These are phyloP conservation scores for Akanthomyces dipterigenus DNA, from an alignment of 2,329 filamentous ascomycete genomes.

Conservation along the genomic window DNA sequence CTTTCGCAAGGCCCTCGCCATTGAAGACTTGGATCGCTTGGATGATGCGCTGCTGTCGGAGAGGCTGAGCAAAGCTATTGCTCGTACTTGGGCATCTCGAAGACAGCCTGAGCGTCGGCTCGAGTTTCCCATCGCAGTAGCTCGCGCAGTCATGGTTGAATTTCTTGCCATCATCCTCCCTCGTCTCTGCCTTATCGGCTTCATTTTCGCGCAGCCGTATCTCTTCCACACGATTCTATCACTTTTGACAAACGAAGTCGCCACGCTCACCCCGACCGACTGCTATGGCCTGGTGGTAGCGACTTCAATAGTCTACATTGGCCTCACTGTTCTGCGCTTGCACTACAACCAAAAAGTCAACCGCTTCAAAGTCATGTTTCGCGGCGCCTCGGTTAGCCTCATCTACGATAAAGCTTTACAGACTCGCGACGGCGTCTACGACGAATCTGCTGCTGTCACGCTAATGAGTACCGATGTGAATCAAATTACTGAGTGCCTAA, in stretches of 20 bases:
- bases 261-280: not conserved
- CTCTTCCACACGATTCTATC: conserved; percentile 12
- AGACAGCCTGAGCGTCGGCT: conserved; percentile 6
- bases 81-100: conserved; percentile 11
- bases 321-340: conserved; percentile 14
- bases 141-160: not conserved
- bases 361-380: conserved; percentile 18
- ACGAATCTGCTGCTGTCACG: conserved; percentile 14
- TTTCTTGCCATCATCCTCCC: conserved; percentile 2
- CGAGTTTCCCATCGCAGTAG: conserved; percentile 6
- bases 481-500: conserved; percentile 10
- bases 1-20: conserved; percentile 12
- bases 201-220: conserved; percentile 14
- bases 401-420: conserved; percentile 18
- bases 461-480: conserved; percentile 16
- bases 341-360: conserved; percentile 16
- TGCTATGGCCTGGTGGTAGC: conserved; percentile 16
- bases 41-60: conserved; percentile 14
- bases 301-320: conserved; percentile 17
- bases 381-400: conserved; percentile 15
- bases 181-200: conserved; percentile 6
- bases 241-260: not conserved
- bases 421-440: conserved; percentile 11
- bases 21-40: conserved; percentile 13
- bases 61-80: conserved; percentile 4